Base-by-base conservation (phyloP, 768 basidiomycete species). In the Clitopilus hobsonii region DNA sequence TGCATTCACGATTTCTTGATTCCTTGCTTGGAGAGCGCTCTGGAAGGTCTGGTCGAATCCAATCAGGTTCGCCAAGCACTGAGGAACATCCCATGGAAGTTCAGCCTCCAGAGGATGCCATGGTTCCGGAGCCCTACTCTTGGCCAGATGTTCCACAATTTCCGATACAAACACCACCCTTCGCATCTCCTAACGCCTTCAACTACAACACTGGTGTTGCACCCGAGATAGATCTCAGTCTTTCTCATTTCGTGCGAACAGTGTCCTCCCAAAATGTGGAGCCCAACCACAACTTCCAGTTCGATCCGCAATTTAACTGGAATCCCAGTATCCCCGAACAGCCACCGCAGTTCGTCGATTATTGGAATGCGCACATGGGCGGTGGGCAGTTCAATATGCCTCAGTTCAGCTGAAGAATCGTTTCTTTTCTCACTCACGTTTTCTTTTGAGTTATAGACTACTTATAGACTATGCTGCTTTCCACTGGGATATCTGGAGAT, bases 1-100 rank as follows among this genome's bases (percentile, higher is more conserved):
- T 84, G 18, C 83, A 85, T 60, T 78, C 82, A 28, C 76, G 78
- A 6, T 85, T 85, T 62, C 67, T 85, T 8, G 71, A 75, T 7
- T 73, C 74, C 2, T 65, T 84, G 5, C 70, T 85, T 57, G 66
- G 59, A 1, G 77, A 74, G 60, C 71, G 79, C 57, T 56, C 53
- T 41, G 38, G 58, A 41, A 54, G 54, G 10, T 54, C 61, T 16
- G 29, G 53, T 18, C 57, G 38, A 16, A 5, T 50, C 36, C 6
- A 26, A 23, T 52, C 49, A 18, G 50, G 30, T 16, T 54, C 50
- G 11, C 27, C 56, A 24, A 22, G 51, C 7, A 52, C 54, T 26
- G 63, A 64, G 36, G 58, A 63, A 24, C 2, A 59, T 18, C 51
- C 59, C 30, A 49, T 60, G 38, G 56, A 63, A 54, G 57, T 65